Evolutionary conservation across 1,284 basidiomycete species (phyloP), one percentile per base, ranked within the genome.

Genomic region (Phellinidium pouzarii): DNA sequence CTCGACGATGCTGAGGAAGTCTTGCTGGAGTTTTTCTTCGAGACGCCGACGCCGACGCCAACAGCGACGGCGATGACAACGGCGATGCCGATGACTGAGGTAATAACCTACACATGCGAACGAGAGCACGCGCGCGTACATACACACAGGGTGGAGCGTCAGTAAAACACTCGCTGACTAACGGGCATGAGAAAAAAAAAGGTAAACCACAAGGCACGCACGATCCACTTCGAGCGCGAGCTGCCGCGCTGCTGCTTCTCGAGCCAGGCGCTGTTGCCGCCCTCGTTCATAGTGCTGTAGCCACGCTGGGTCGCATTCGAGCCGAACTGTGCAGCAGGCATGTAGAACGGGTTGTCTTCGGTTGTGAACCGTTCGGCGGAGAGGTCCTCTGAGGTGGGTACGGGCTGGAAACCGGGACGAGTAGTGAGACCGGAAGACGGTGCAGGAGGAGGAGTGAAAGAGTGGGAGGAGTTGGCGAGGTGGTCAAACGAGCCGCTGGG

Each of bases 41-140:
- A 70, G 2, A 83, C 71, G 25, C 67, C 59, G 19, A 84, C 74
- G 27, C 80, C 81, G 31, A 81, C 73, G 29, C 65, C 74, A 44
- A 79, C 72, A 48, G 72, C 81, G 37, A 76, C 66, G 22, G 60
- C 75, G 48, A 78, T 71, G 41, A 82, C 60, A 17, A 65, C 67
- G 19, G 75, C 37, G 26, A 83, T 46, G 27, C 54, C 71, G 23
- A 75, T 56, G 38, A 78, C 45, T 1, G 71, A 70, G 37, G 74
- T 75, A 53, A 77, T 65, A 50, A 79, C 68, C 80, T 82, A 7
- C 31, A 7, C 31, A 34, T 8, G 31, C 9, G 31, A 14, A 14
- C 3, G 29, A 12, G 29, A n/a, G n/a, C n/a, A n/a, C n/a, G n/a
- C n/a, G n/a, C n/a, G n/a, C n/a, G n/a, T n/a, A n/a, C n/a, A n/a